Evolutionary conservation across 345 rosid species (phyloP), one percentile per base, ranked within the genome.

Genomic region (Stellera chamaejasme): DNA sequence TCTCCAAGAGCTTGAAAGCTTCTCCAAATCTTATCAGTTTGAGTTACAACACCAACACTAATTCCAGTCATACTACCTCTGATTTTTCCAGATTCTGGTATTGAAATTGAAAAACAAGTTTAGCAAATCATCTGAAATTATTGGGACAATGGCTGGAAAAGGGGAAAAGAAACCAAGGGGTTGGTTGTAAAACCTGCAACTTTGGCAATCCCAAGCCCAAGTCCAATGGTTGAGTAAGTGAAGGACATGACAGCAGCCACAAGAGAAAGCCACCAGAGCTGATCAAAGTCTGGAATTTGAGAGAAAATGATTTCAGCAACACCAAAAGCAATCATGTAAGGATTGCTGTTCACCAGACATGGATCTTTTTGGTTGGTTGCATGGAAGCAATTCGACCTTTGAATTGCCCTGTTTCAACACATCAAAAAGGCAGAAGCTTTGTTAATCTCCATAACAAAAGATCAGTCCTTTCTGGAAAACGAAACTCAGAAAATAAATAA

Each of bases 211-310:
- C 96, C 97, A 0, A 93, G 97, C 41, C 82, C 89, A 2, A 93
- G 84, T 45, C 99, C 97, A 55, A 93, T 84, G n/a, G 79, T 52
- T 1, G 97, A 88, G 82, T 88, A 89, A 53, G 99, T 82, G 73
- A 88, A 93, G 27, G 97, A 89, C 99, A 93, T 93, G 59, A 84
- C 80, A 5, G 99, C 96, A 4, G 91, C 99, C 7, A 89, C 79
- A 50, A 82, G 74, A 47, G 99, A 88, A 62, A 89, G 87, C 97
- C 97, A 89, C 85, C 85, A 82, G 43, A 93, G 68, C 73, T 82
- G 96, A 60, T 84, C 87, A 62, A 89, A 86, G 50, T 80, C 91
- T 11, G 85, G 87, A 50, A 84, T 84, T 53, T 84, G 91, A 11
- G 91, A 84, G 67, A 71, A 55, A 50, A 81, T 2, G 15, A 81